A percentile compares a stretch with the other conserved stretches of the same genome.
phyloP scores from a whole-genome alignment of 1,139 yeast genomes.

The Scheffersomyces stambukii region DNA sequence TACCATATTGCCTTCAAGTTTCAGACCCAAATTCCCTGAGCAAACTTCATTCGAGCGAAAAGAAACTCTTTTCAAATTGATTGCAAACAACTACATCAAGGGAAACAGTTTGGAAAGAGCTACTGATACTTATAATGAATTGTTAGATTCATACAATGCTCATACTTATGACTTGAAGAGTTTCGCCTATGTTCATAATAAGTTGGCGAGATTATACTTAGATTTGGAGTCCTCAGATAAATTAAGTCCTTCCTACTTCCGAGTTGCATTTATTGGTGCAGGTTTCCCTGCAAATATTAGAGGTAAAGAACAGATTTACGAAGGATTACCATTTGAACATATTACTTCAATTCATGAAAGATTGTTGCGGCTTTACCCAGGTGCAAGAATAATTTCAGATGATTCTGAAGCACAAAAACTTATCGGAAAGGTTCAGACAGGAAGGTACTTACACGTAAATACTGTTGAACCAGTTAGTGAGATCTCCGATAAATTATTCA shows the following conservation, averaged over 20 bases:
- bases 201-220: slow-evolving; percentile 63
- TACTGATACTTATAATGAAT: slow-evolving; percentile 70
- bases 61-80: slow-evolving; percentile 65
- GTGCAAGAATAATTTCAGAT: slow-evolving; percentile 68
- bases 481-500: slow-evolving; percentile 43
- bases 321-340: slow-evolving; percentile 86
- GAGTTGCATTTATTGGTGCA: slow-evolving; percentile 75
- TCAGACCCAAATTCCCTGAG: slow-evolving; percentile 69
- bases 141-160: slow-evolving; percentile 69
- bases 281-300: slow-evolving; percentile 81
- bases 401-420: slow-evolving; percentile 59
- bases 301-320: slow-evolving; percentile 75
- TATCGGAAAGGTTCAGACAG: slow-evolving; percentile 47
- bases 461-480: slow-evolving; percentile 69
- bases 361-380: slow-evolving; percentile 71
- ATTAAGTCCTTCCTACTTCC: slow-evolving; percentile 72
- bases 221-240: slow-evolving; percentile 71
- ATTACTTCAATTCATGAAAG: slow-evolving; percentile 80
- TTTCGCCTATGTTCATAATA: slow-evolving; percentile 67
- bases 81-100: slow-evolving; percentile 66
- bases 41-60: slow-evolving; percentile 82
- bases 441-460: slow-evolving; percentile 69
- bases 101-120: slow-evolving; percentile 80
- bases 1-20: slow-evolving; percentile 50
- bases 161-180: slow-evolving; percentile 75